phyloP scores from a whole-genome alignment of 1,284 basidiomycete species.

The Singerocomus inundabilis region DNA sequence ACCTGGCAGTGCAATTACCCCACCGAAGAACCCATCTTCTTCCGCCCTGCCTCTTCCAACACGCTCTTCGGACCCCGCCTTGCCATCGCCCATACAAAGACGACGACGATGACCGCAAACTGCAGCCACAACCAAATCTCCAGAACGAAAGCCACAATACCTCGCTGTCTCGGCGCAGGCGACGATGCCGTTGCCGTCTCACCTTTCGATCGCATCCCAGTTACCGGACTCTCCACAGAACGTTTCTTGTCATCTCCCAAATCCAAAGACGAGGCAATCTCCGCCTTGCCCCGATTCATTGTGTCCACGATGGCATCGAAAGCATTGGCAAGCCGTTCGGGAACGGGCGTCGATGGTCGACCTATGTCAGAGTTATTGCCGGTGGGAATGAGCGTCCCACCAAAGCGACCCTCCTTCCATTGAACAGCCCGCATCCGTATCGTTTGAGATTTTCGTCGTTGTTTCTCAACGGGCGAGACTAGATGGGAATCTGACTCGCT shows the following conservation, averaged over 20 bases:
- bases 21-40: conserved; percentile 32
- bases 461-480: conserved; percentile 24
- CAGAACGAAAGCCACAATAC: conserved; percentile 51
- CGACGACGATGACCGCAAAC: conserved; percentile 65
- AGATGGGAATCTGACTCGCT: conserved; percentile 2
- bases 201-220: neutral
- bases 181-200: conserved; percentile 16
- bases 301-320: conserved; percentile 45
- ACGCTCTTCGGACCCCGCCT: conserved; percentile 69
- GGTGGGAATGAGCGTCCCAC: conserved; percentile 27
- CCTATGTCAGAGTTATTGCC: conserved; percentile 16
- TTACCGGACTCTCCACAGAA: conserved; percentile 1
- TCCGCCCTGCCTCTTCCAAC: conserved; percentile 50
- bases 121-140: conserved; percentile 81
- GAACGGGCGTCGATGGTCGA: conserved; percentile 35
- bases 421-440: conserved; percentile 44
- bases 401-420: conserved; percentile 46
- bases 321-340: conserved; percentile 36
- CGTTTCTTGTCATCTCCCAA: conserved; percentile 11
- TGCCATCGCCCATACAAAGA: conserved; percentile 78
- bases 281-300: conserved; percentile 28
- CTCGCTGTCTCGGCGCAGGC: conserved; percentile 28
- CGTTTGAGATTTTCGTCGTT: conserved; percentile 43
- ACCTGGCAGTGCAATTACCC: conserved; percentile 1
- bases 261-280: conserved; percentile 9